Base-by-base conservation (phyloP, 257 asterid genomes). In the Schizonepeta tenuifolia region DNA sequence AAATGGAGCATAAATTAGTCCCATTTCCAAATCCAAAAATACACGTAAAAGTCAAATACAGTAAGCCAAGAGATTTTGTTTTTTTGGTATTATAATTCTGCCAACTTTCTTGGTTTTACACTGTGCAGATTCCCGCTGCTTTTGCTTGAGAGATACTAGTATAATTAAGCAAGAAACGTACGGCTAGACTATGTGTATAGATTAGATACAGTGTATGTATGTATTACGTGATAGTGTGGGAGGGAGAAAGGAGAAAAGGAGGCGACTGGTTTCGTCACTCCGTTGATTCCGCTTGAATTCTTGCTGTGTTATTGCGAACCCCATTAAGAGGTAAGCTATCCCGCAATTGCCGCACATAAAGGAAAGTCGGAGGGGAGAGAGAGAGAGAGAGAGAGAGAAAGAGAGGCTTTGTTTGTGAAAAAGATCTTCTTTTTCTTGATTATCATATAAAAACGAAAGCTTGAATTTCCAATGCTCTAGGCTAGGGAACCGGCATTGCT, bases 211-310 rank as follows among this genome's bases (percentile, higher is more conserved):
- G 67, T 46, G 28, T 33, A 20, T 43, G 31, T 36, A 35, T 56
- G 69, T 51, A 20, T 7, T 7, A 46, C 18, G 47, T 33, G 72
- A 44, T 6, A 22, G 74, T 55, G 74, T 24, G 28, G 28, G 8
- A 9, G 9, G 15, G 15, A 44, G 11, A 8, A 0, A 4, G 46
- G 14, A 31, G 38, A 54, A 36, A 7, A 14, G 0, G 40, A 64
- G 58, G 38, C 56, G 9, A 5, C 54, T 26, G 66, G 65, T 22
- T 67, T 43, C 38, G 24, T 73, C 60, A 20, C 74, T 81, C 97
- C 97, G 96, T 84, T 87, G 85, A 92, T 90, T 85, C 73, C 97
- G 94, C 84, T 69, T 9, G 24, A 67, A 62, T 54, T 65, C 73
- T 69, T 65, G 67, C 67, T 71, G 68, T 71, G 68, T 62, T 43